Base-by-base conservation (phyloP, 139 green algal species). In the Nannochloris sp. region DNA sequence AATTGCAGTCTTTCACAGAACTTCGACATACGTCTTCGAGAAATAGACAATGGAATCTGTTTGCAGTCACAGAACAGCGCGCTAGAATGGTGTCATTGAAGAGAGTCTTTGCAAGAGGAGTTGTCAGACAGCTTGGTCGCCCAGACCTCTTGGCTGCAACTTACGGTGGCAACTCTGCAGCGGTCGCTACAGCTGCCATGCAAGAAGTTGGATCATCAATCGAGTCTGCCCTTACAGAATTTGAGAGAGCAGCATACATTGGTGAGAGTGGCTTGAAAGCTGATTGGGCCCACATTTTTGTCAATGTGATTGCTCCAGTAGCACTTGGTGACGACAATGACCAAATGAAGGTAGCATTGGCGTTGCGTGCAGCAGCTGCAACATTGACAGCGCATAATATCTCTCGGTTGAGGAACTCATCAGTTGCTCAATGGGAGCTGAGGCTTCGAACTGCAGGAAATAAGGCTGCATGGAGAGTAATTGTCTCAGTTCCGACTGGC, bases 31-130 rank as follows among this genome's bases (percentile, higher is more conserved):
- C 66, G 13, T 78, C 81, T 25, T 95, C 84, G 48, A 79, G 88
- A 62, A 92, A 96, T 76, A 76, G 88, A 25, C 91, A 97, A 79
- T 92, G 81, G 78, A 91, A 97, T 77, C 77, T 90, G 13, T 96
- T 87, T 71, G 78, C 69, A 23, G 65, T 79, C 33, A 82, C 56
- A 8, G 88, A 96, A 77, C 68, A 79, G 5, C 66, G 68, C 6
- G 69, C 80, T 59, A n/a, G 67, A 16, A 69, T 53, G 43, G 55
- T 75, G 13, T 62, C 84, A 3, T 69, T 94, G 31, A 82, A 84
- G 36, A 77, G 91, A 16, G 71, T 95, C 5, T 97, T 92, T 62
- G 69, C 95, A 23, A 76, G 90, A 9, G 84, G 86, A n/a, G 60
- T 86, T 43, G 78, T 93, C 56, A 76, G 83, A 16, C 78, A 84